Evolutionary conservation across 805 yeast species (phyloP).

Genomic region (Ascoidea tarda): DNA sequence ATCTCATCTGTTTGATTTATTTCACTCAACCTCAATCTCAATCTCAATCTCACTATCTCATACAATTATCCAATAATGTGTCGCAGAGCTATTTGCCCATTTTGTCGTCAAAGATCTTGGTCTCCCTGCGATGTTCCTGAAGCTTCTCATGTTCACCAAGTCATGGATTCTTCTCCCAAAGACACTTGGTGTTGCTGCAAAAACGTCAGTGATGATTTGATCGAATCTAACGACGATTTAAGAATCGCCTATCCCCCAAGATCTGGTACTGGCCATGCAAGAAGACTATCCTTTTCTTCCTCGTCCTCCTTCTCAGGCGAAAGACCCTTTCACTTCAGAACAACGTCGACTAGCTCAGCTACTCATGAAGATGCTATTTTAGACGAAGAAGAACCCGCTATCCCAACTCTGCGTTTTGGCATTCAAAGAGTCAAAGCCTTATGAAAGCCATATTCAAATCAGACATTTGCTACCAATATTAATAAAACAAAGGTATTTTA

Average conservation of each 20-base stretch:
- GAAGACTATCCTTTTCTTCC: not conserved
- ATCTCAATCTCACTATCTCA: not conserved
- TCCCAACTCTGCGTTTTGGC: no score
- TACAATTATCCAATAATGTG: not conserved
- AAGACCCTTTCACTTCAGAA: no score
- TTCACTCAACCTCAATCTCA: no score
- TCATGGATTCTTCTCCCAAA: not conserved
- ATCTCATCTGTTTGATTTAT: no score
- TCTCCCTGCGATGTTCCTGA: not conserved
- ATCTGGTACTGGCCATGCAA: not conserved
- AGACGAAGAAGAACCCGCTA: no score
- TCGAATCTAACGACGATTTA: not conserved
- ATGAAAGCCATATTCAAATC: no score
- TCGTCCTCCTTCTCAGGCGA: not conserved
- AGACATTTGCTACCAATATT: no score
- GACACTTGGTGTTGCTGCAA: not conserved
- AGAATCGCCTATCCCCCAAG: not conserved
- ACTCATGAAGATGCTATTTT: no score
- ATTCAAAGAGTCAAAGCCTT: no score
- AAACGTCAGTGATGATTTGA: not conserved
- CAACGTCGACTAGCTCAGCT: no score
- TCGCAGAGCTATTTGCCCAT: not conserved
- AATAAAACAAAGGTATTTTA: no score
- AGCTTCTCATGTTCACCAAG: not conserved
- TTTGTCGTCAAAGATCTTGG: not conserved